phyloP scores from a whole-genome alignment of 2,329 filamentous ascomycete genomes.

The Phyllachora maydis region DNA sequence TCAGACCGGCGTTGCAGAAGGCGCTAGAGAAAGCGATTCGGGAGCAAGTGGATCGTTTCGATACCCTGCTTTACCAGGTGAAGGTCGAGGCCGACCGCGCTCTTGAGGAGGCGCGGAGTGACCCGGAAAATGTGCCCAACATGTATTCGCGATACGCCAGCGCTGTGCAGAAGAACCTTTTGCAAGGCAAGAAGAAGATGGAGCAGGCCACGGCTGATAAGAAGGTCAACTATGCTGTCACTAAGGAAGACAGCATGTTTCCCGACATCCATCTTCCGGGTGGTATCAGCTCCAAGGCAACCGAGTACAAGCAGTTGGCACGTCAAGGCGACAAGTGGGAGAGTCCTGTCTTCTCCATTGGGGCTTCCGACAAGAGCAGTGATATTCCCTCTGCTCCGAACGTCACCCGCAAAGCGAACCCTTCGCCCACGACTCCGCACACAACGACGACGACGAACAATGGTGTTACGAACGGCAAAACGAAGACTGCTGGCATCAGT shows the following conservation, averaged over 20 bases:
- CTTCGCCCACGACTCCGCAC: no score
- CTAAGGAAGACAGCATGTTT: conserved; percentile 78
- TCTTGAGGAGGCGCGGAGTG: conserved; percentile 38
- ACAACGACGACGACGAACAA: no score
- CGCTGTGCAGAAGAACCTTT: conserved; percentile 52
- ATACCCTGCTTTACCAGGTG: conserved; percentile 52
- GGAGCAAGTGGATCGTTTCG: conserved; percentile 57
- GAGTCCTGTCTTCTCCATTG: conserved; percentile 81
- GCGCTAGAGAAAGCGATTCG: conserved; percentile 77
- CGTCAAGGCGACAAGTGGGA: conserved; percentile 85
- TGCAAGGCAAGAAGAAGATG: conserved; percentile 48
- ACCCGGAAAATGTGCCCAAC: conserved; percentile 57
- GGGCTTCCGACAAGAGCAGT: conserved; percentile 49
- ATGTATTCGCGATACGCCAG: conserved; percentile 71
- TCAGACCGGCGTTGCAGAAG: conserved; percentile 73
- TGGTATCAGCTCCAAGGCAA: conserved; percentile 82
- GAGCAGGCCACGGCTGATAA: conserved; percentile 25
- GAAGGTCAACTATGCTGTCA: conserved; percentile 66
- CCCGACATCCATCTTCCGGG: conserved; percentile 68
- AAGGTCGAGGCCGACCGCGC: conserved; percentile 68
- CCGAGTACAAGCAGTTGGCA: conserved; percentile 77
- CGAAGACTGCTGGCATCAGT: no score
- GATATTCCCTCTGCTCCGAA: conserved; percentile 44
- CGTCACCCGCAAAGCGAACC: conserved; percentile 29
- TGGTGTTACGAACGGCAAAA: no score